Conservation (phyloP, 257 asterid genomes). For the Hygrophila difformis region DNA sequence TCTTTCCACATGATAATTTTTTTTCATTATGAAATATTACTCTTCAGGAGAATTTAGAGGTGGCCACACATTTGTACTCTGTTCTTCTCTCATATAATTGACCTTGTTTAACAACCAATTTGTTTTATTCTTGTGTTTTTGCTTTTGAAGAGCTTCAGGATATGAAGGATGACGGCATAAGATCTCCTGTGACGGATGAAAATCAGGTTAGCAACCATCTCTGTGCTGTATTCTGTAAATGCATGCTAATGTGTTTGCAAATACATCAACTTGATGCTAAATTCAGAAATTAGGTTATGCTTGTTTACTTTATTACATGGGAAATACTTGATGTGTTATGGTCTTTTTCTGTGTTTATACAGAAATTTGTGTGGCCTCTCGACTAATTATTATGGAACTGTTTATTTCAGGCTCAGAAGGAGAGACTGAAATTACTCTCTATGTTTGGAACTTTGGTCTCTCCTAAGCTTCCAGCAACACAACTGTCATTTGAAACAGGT, state of each 20-base stretch:
- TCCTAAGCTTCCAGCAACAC: slow-evolving; percentile 91
- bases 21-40: no score
- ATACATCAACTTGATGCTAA: neutral
- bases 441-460: slow-evolving; percentile 81
- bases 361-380: neutral
- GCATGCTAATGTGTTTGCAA: neutral
- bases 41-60: neutral
- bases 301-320: no score
- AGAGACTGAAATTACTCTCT: slow-evolving; percentile 55
- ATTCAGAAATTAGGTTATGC: no score
- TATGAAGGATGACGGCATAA: slow-evolving; percentile 26
- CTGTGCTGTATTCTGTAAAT: slow-evolving; percentile 3
- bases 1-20: neutral
- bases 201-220: slow-evolving; percentile 39
- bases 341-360: neutral
- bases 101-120: neutral
- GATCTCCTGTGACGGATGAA: slow-evolving; percentile 39
- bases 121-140: neutral
- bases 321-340: neutral
- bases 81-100: neutral
- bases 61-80: neutral
- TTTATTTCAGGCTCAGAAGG: slow-evolving; percentile 50
- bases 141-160: slow-evolving; percentile 35
- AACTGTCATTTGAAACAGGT: slow-evolving; percentile 88
- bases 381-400: slow-evolving; percentile 3